These are phyloP conservation scores for Ormosia emarginata DNA, from an alignment of 306 rosid genomes.

Conservation along the genomic window DNA sequence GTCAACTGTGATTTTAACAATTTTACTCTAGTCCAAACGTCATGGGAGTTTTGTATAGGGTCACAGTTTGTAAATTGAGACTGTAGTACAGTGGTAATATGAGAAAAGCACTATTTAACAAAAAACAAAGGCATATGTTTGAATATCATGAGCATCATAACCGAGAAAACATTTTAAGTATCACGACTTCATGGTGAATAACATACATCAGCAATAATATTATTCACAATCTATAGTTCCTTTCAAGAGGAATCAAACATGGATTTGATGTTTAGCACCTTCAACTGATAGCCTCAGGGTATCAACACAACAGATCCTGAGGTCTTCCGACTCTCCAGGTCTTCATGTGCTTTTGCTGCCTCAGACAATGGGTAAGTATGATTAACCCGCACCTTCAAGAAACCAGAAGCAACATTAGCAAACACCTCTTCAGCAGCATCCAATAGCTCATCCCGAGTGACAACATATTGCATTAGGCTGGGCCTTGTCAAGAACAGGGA, in stretches of 20 bases:
- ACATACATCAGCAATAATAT: no score
- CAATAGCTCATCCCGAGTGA: constrained; percentile 64
- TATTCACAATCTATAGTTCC: background rate
- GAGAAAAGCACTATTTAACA: no score
- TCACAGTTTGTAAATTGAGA: no score
- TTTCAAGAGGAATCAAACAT: constrained; percentile 11
- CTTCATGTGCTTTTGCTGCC: constrained; percentile 77
- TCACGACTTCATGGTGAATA: no score
- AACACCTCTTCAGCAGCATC: constrained; percentile 68
- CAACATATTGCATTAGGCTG: constrained; percentile 50
- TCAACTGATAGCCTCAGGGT: constrained; percentile 39
- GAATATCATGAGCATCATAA: no score
- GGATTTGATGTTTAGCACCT: background rate
- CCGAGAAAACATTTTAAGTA: no score
- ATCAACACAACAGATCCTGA: constrained; percentile 78
- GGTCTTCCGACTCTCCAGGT: constrained; percentile 71
- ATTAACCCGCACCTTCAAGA: constrained; percentile 63
- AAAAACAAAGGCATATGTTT: no score
- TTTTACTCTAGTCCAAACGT: no score
- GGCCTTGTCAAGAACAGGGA: constrained; percentile 88
- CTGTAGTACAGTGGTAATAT: no score
- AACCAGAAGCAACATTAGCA: constrained; percentile 53
- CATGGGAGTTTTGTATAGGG: no score
- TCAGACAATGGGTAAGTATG: constrained; percentile 76
- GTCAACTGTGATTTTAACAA: no score